A percentile compares a stretch with the other conserved stretches of the same genome.
Evolutionary conservation across 2,329 filamentous ascomycete species (phyloP).

Genomic region (Phaeosphaeriaceae sp.): DNA sequence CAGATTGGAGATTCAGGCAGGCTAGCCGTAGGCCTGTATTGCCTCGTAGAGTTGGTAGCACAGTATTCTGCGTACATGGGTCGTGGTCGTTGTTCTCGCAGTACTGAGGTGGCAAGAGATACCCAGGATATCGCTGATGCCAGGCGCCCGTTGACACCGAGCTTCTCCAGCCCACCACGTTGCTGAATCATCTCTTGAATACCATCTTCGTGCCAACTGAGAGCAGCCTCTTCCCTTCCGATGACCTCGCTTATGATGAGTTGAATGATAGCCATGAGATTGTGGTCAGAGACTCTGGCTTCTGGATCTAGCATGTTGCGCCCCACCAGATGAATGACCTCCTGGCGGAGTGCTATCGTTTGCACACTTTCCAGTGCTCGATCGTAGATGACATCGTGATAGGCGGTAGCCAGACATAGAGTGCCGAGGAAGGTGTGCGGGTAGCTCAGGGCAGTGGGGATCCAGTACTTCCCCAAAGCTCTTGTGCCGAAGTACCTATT

Average conservation of each 20-base stretch:
- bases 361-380: slow-evolving; percentile 34
- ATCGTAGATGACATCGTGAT: slow-evolving; percentile 39
- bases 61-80: slow-evolving; percentile 38
- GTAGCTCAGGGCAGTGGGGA: slow-evolving; percentile 41
- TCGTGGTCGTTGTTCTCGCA: slow-evolving; percentile 36
- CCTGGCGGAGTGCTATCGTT: slow-evolving; percentile 39
- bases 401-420: slow-evolving; percentile 42
- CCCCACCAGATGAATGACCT: slow-evolving; percentile 43
- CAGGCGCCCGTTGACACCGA: slow-evolving; percentile 40
- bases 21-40: slow-evolving; percentile 24
- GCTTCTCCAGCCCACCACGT: slow-evolving; percentile 41
- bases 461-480: slow-evolving; percentile 43
- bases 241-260: slow-evolving; percentile 46
- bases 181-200: slow-evolving; percentile 40
- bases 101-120: slow-evolving; percentile 38
- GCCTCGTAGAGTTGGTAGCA: slow-evolving; percentile 13
- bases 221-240: slow-evolving; percentile 25
- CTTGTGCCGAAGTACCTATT: slow-evolving; percentile 41
- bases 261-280: slow-evolving; percentile 46
- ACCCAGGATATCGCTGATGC: slow-evolving; percentile 44
- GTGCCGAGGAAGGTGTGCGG: slow-evolving; percentile 48
- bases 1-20: slow-evolving; percentile 48
- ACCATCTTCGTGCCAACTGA: slow-evolving; percentile 37
- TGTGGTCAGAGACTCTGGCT: slow-evolving; percentile 37
- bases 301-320: slow-evolving; percentile 32